A percentile compares a stretch with the other conserved stretches of the same genome.
phyloP scores from a whole-genome alignment of 1,284 basidiomycete genomes.

The Neonothopanus nambi region DNA sequence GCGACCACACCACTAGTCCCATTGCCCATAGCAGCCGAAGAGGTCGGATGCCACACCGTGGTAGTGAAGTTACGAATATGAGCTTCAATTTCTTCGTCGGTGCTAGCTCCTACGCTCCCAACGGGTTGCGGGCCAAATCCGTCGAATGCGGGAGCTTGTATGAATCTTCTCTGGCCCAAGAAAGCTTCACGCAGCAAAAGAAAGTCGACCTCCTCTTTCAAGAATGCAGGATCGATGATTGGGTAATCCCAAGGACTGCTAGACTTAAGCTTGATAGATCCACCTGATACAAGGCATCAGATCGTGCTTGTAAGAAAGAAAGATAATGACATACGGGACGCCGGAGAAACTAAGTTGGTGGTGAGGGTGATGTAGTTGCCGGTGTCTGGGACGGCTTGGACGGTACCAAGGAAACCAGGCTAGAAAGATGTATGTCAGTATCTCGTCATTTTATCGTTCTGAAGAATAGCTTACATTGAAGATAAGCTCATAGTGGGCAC shows the following conservation, averaged over 20 bases:
- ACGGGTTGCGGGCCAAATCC: slow-evolving; percentile 17
- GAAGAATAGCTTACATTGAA: slow-evolving; percentile 14
- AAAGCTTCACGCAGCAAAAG: too few species aligned
- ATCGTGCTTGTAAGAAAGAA: too few species aligned
- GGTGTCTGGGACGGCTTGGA: background rate
- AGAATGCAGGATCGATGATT: slow-evolving; percentile 30
- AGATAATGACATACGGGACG: background rate
- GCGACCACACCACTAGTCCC: slow-evolving; percentile 20
- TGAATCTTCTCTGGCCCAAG: slow-evolving; percentile 16
- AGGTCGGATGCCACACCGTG: too few species aligned
- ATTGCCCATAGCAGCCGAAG: too few species aligned
- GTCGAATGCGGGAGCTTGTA: slow-evolving; percentile 10
- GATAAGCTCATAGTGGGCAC: slow-evolving; percentile 18
- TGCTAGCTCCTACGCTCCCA: slow-evolving; percentile 15
- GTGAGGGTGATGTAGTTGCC: background rate
- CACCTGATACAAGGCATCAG: slow-evolving; percentile 10
- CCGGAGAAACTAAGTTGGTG: background rate
- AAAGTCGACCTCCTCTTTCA: slow-evolving; percentile 22
- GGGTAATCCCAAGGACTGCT: slow-evolving; percentile 30
- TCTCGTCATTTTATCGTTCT: too few species aligned
- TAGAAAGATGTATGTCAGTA: too few species aligned
- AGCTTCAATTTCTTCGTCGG: too few species aligned
- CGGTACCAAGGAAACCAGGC: background rate
- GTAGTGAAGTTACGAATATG: too few species aligned
- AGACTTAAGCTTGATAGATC: slow-evolving; percentile 17